phyloP scores from a whole-genome alignment of 2,329 filamentous ascomycete genomes.

The Penicillium polonicum region DNA sequence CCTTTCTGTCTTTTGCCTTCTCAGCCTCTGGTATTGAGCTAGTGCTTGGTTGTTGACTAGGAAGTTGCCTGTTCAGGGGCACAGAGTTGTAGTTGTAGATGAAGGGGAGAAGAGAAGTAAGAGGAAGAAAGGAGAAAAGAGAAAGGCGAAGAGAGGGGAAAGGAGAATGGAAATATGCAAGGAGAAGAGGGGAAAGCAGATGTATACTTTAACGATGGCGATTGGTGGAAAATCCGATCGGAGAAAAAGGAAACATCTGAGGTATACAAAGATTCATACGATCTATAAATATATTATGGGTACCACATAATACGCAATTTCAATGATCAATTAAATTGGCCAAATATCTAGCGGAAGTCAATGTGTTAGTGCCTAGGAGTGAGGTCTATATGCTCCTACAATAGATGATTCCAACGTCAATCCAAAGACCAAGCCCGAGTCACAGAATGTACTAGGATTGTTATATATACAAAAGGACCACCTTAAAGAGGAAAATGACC shows the following conservation, averaged over 20 bases:
- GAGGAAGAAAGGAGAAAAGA: neutral
- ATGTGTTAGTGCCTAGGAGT: neutral
- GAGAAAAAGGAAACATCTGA: neutral
- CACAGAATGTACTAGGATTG: neutral
- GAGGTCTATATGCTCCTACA: neutral
- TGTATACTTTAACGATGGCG: neutral
- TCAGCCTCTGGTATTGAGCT: neutral
- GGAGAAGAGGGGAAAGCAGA: neutral
- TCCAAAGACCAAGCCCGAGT: neutral
- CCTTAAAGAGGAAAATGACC: neutral
- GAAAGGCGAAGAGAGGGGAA: neutral
- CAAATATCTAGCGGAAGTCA: neutral
- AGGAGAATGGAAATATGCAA: neutral
- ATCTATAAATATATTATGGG: neutral
- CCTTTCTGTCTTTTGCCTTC: neutral
- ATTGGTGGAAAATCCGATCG: constrained; percentile 1
- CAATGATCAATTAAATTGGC: neutral
- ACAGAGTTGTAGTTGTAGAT: neutral
- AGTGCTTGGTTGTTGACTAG: neutral
- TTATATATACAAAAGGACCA: neutral
- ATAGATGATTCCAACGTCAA: neutral
- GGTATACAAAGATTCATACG: neutral
- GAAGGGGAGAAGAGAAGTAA: neutral
- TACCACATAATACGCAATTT: neutral
- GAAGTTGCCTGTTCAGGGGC: neutral